phyloP scores from a whole-genome alignment of 345 rosid species.

The Salix viminalis region DNA sequence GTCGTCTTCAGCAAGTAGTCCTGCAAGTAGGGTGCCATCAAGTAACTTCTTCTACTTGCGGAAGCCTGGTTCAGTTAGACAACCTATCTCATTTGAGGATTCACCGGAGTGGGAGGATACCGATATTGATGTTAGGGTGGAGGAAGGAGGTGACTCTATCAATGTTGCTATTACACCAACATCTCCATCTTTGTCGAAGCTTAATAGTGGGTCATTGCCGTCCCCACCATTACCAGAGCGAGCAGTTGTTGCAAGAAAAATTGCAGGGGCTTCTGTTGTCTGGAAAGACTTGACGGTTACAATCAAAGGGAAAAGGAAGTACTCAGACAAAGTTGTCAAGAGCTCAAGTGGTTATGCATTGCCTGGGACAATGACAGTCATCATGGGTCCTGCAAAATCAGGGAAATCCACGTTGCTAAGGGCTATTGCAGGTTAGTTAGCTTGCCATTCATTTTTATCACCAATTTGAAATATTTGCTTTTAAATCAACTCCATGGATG shows the following conservation, averaged over 20 bases:
- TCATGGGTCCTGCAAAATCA: constrained; percentile 98
- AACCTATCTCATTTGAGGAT: constrained; percentile 96
- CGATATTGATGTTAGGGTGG: constrained; percentile 64
- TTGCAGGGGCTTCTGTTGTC: constrained; percentile 81
- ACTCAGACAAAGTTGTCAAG: constrained; percentile 88
- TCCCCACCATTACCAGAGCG: constrained; percentile 71
- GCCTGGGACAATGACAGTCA: constrained; percentile 96
- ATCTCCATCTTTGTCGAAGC: constrained; percentile 83
- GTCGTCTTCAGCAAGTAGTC: constrained; percentile 97
- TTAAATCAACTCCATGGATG: background rate
- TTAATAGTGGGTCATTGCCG: constrained; percentile 80
- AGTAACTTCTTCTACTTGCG: constrained; percentile 92
- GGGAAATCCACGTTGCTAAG: constrained; percentile 91
- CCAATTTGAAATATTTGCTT: background rate
- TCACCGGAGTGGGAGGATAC: constrained; percentile 99
- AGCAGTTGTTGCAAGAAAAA: constrained; percentile 54
- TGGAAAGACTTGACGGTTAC: constrained; percentile 97
- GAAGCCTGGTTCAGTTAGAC: constrained; percentile 83
- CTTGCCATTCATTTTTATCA: constrained; percentile 3
- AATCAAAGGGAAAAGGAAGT: constrained; percentile 77
- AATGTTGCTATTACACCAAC: constrained; percentile 62
- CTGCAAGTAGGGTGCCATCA: constrained; percentile 90
- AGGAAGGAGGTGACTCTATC: constrained; percentile 79
- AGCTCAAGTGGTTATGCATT: constrained; percentile 92
- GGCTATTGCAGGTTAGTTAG: constrained; percentile 77